A percentile compares a stretch with the other conserved stretches of the same genome.
phyloP scores from a whole-genome alignment of 306 rosid genomes.

The Abrus precatorius region DNA sequence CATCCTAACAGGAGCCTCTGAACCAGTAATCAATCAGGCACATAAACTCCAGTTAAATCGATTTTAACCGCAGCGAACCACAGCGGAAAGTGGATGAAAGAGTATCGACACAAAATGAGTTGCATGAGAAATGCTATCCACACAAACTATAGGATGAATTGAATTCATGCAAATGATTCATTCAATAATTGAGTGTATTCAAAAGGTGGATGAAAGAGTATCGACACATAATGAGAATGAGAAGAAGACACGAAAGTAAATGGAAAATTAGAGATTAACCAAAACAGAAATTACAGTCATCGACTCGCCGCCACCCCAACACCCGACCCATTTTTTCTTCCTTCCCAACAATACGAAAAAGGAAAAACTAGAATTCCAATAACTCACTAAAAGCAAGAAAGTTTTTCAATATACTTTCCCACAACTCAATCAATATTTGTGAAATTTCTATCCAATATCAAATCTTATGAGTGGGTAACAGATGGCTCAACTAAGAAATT shows the following conservation, averaged over 20 bases:
- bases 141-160: neutral
- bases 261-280: neutral
- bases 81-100: no score
- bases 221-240: conserved; percentile 15
- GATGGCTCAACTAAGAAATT: conserved; percentile 76
- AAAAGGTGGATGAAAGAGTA: neutral
- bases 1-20: no score
- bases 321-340: neutral
- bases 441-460: conserved; percentile 38
- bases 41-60: no score
- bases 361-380: neutral
- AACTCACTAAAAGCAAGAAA: neutral
- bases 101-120: no score
- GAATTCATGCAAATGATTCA: neutral
- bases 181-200: neutral
- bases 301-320: neutral
- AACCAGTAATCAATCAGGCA: no score
- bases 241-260: neutral
- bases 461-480: conserved; percentile 49
- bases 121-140: no score
- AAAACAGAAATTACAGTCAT: conserved; percentile 4
- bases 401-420: conserved; percentile 31
- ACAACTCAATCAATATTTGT: conserved; percentile 32
- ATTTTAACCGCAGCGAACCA: no score
- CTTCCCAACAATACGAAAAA: conserved; percentile 22